Evolutionary conservation across 495 filamentous ascomycete genomes (phyloP).

Genomic region (Diplogelasinospora grovesii): DNA sequence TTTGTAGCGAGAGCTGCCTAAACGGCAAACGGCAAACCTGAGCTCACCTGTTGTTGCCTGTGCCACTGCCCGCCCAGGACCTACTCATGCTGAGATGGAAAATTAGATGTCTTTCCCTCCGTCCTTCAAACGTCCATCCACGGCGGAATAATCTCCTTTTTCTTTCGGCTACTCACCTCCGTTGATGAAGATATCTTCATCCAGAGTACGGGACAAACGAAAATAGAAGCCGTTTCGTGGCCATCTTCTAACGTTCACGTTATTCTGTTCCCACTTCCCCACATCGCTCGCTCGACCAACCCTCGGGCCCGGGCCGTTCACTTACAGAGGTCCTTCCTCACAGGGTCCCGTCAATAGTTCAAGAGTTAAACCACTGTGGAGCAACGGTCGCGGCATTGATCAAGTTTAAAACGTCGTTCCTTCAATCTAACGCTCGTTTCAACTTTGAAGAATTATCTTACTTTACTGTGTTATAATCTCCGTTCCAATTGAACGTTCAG

Average conservation of each 20-base stretch:
- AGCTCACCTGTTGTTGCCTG: neutral
- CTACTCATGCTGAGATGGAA: too few species aligned
- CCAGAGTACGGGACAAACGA: constrained; percentile 8
- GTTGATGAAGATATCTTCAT: constrained; percentile 11
- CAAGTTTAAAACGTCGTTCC: constrained; percentile 3
- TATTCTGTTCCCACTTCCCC: constrained; percentile 9
- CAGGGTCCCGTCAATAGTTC: constrained; percentile 1
- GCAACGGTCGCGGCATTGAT: neutral
- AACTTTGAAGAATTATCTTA: too few species aligned
- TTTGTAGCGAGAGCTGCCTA: too few species aligned
- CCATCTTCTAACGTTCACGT: constrained; percentile 7
- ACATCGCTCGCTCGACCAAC: neutral
- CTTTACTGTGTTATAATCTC: too few species aligned
- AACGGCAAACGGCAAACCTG: too few species aligned
- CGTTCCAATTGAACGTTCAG: too few species aligned
- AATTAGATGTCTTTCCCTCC: too few species aligned
- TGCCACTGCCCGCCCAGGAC: too few species aligned
- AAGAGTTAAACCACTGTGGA: too few species aligned
- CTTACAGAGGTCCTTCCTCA: neutral
- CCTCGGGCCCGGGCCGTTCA: constrained; percentile 1
- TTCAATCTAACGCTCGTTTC: constrained; percentile 10
- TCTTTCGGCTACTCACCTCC: constrained; percentile 13
- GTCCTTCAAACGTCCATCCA: neutral
- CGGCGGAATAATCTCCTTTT: neutral
- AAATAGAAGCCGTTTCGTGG: constrained; percentile 12